These are phyloP conservation scores for Rhodotorula sp. DNA, from an alignment of 1,284 basidiomycete species.

Conservation along the genomic window DNA sequence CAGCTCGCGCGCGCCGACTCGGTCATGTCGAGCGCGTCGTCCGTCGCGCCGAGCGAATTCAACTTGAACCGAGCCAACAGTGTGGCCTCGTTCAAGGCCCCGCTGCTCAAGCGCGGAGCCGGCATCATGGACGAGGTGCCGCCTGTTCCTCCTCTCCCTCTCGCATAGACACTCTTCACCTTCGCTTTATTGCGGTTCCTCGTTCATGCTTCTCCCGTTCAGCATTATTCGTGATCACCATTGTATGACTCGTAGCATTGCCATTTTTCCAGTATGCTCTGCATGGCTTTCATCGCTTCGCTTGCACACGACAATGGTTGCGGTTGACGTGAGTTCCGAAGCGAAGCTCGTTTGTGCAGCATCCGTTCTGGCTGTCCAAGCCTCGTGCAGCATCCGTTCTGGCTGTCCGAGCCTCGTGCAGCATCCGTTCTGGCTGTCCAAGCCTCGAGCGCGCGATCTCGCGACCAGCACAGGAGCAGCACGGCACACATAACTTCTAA, in stretches of 20 bases:
- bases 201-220: background rate
- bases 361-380: too few relatives aligned
- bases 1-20: constrained; percentile 30
- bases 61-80: constrained; percentile 29
- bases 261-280: background rate
- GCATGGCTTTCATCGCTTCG: too few relatives aligned
- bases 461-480: too few relatives aligned
- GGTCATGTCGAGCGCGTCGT: constrained; percentile 20
- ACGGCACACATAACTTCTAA: too few relatives aligned
- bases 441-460: too few relatives aligned
- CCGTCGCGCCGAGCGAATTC: constrained; percentile 29
- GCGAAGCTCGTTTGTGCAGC: too few relatives aligned
- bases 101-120: constrained; percentile 22
- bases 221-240: too few relatives aligned
- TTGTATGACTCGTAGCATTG: background rate
- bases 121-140: background rate
- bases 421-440: too few relatives aligned
- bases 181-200: background rate
- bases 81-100: constrained; percentile 39
- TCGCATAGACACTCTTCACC: background rate
- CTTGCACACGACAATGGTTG: too few relatives aligned
- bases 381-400: too few relatives aligned
- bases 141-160: constrained; percentile 7
- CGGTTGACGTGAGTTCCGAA: too few relatives aligned
- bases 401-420: too few relatives aligned